Base-by-base conservation (phyloP, 192 early-diverging fungal species). In the Coemansia furcata region DNA sequence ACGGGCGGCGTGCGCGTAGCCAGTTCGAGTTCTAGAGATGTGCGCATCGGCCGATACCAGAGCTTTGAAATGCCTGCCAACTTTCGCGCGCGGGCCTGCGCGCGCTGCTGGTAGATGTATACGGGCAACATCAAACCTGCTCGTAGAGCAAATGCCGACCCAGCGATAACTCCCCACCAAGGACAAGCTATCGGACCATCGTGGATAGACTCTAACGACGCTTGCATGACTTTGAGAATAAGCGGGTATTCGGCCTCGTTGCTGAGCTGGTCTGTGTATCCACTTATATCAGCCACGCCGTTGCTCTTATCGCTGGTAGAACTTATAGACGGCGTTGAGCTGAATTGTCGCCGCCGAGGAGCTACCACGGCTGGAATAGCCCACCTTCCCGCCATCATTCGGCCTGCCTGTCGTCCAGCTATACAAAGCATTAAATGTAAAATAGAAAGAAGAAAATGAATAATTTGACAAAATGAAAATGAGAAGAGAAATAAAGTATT, bases 131-230 rank as follows among this genome's bases (percentile, higher is more conserved):
- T 54, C 30, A 82, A 21, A 1, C 46, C n/a, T 26, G 59, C 15
- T 1, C 74, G 74, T 38, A 69, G 21, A 23, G 59, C 58, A 11
- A 71, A 35, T 3, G 71, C 58, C 3, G 80, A 40, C 6, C 68
- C 74, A 7, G 43, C 63, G 26, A 82, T 82, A 3, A 73, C 72
- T 0, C 26, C 64, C 74, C 80, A 82, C 80, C 80, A 82, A 17
- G 80, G 74, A 33, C 54, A 30, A 17, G 30, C 30, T 14, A 73
- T 35, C 4, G 69, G 30, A 12, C 73, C 70, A 23, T 62, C 70
- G 55, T 82, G 79, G 6, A 73, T 5, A 21, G 71, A 61, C 49
- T 82, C 79, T 12, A 82, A 39, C 3, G 60, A 9, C 32, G 66
- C 35, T 52, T 82, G 68, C 35, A 67, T 35, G 10, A 72, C 37